These are phyloP conservation scores for Zygoascus ofunaensis DNA, from an alignment of 805 yeast species.

Conservation along the genomic window DNA sequence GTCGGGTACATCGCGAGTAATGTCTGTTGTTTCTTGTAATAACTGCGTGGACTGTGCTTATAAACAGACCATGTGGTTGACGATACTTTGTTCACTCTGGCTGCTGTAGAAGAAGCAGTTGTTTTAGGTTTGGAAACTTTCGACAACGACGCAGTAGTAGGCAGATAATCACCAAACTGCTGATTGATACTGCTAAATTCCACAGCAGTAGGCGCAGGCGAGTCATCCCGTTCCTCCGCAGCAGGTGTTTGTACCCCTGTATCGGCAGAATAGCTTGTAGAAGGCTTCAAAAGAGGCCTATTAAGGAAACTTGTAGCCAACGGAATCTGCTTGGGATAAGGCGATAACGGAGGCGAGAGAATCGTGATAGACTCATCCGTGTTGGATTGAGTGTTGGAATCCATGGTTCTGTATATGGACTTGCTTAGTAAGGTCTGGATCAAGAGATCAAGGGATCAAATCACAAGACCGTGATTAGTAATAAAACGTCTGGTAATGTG, in stretches of 20 bases:
- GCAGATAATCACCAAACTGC: background rate
- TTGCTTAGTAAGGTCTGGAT: too few species aligned
- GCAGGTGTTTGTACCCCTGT: constrained; percentile 1
- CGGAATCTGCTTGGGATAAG: constrained; percentile 19
- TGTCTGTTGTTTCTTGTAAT: constrained; percentile 24
- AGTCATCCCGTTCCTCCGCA: background rate
- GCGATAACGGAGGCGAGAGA: constrained; percentile 29
- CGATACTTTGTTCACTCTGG: constrained; percentile 16
- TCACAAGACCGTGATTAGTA: too few species aligned
- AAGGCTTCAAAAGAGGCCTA: background rate
- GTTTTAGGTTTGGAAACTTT: constrained; percentile 15
- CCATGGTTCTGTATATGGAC: too few species aligned
- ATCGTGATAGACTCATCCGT: constrained; percentile 16
- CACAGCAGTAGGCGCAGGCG: background rate
- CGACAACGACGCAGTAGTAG: background rate
- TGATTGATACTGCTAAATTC: background rate
- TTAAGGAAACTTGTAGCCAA: background rate
- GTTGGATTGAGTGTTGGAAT: too few species aligned
- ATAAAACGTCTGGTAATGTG: too few species aligned
- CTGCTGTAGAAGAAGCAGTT: too few species aligned
- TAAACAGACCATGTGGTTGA: constrained; percentile 25
- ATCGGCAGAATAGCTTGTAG: constrained; percentile 3
- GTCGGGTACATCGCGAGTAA: constrained; percentile 24
- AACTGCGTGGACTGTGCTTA: constrained; percentile 23
- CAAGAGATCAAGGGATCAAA: too few species aligned